Evolutionary conservation across 1,284 basidiomycete genomes (phyloP).

Genomic region (Moniliella sp.): DNA sequence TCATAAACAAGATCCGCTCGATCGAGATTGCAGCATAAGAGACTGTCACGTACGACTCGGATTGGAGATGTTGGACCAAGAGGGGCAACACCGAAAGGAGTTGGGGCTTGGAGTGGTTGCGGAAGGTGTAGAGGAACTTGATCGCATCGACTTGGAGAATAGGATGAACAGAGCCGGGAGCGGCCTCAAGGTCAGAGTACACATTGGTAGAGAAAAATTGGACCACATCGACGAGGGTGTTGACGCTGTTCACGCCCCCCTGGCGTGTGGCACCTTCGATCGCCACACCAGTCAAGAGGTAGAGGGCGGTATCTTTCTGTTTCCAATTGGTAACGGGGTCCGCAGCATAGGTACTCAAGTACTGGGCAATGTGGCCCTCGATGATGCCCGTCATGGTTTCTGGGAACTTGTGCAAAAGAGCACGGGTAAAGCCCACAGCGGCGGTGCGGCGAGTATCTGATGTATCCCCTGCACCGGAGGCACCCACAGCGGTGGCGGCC

Average conservation of each 20-base stretch:
- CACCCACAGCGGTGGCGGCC: constrained; percentile 14
- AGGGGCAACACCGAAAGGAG: constrained; percentile 70
- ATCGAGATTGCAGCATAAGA: constrained; percentile 37
- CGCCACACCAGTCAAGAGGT: constrained; percentile 72
- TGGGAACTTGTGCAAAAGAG: constrained; percentile 61
- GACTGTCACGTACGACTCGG: constrained; percentile 34
- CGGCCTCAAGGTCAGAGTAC: constrained; percentile 61
- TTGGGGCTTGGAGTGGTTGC: constrained; percentile 74
- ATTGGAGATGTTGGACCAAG: constrained; percentile 56
- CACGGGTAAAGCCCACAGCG: constrained; percentile 72
- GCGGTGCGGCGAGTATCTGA: constrained; percentile 63
- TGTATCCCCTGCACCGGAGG: neutral
- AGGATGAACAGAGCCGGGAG: constrained; percentile 41
- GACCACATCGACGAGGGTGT: constrained; percentile 75
- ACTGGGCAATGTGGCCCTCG: constrained; percentile 55
- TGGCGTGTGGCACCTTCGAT: constrained; percentile 54
- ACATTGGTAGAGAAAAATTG: constrained; percentile 85
- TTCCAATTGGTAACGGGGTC: constrained; percentile 61
- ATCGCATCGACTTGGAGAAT: constrained; percentile 91
- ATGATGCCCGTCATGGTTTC: constrained; percentile 63
- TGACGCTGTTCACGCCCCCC: constrained; percentile 69
- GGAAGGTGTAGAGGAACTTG: constrained; percentile 48
- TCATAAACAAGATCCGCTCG: constrained; percentile 50
- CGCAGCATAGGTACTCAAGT: constrained; percentile 44
- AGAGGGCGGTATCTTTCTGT: constrained; percentile 86